Evolutionary conservation across 352 stramenopile species (phyloP).

Genomic region (Globisporangium irregulare): DNA sequence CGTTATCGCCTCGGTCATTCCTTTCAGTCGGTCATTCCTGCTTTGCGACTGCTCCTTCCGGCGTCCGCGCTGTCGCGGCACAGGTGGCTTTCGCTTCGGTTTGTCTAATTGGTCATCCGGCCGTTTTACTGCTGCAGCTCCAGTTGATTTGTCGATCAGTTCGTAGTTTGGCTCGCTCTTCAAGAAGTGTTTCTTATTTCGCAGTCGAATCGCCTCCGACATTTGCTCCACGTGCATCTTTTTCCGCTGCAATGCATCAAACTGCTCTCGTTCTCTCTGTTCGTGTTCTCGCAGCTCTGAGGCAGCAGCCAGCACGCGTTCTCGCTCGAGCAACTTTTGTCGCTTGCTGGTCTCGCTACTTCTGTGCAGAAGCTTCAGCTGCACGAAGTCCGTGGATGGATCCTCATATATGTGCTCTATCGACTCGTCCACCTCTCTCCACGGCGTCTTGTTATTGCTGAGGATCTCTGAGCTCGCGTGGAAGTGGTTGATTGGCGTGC

Average conservation of each 20-base stretch:
- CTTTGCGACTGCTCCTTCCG: background rate
- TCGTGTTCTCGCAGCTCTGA: conserved; percentile 38
- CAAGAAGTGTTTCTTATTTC: conserved; percentile 37
- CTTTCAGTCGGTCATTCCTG: conserved; percentile 10
- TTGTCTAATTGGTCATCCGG: conserved; percentile 14
- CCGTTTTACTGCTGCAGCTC: background rate
- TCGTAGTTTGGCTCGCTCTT: conserved; percentile 1
- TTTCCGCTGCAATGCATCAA: conserved; percentile 30
- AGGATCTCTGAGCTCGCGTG: background rate
- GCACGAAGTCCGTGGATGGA: conserved; percentile 44
- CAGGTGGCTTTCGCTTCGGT: conserved; percentile 45
- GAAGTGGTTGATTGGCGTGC: background rate
- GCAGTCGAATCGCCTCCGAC: conserved; percentile 47
- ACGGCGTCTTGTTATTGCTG: conserved; percentile 13
- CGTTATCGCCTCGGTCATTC: conserved; percentile 1
- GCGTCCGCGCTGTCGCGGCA: conserved; percentile 46
- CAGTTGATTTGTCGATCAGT: background rate
- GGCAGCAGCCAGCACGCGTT: conserved; percentile 42
- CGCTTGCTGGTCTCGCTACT: conserved; percentile 26
- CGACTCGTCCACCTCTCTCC: conserved; percentile 40
- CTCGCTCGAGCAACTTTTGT: conserved; percentile 36
- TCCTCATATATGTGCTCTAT: conserved; percentile 66
- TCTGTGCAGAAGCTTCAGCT: conserved; percentile 39
- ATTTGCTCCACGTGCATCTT: conserved; percentile 48
- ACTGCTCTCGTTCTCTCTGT: conserved; percentile 19